Base-by-base conservation (phyloP, 441 rosid genomes). In the Hypseocharis bilobata region DNA sequence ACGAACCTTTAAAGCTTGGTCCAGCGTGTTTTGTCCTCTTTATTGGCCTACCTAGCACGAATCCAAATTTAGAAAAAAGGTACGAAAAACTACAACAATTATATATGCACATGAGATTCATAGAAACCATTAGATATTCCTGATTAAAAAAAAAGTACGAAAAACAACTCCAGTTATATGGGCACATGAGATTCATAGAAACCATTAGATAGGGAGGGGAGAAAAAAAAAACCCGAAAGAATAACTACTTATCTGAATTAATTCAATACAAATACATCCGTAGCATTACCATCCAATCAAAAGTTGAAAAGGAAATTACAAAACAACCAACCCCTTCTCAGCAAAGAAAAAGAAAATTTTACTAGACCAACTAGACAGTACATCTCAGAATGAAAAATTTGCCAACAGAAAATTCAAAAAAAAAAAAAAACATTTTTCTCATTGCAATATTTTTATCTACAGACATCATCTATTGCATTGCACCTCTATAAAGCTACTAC, bases 371-470 rank as follows among this genome's bases (percentile, higher is more conserved):
- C 34, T 45, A 54, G 19, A 59, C 52, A 60, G 52, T 65, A 66
- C 70, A 77, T 55, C 57, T 20, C 60, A 70, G 64, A 66, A 70
- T 64, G 68, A 23, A 57, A 67, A 52, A 19, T 36, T 60, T 36
- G 61, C 67, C 36, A 34, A 34, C 40, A 34, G 40, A 34, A 34
- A 34, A n/a, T n/a, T n/a, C n/a, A n/a, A n/a, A n/a, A n/a, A n/a
- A n/a, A n/a, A n/a, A n/a, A n/a, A n/a, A n/a, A n/a, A n/a, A n/a
- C n/a, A n/a, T n/a, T n/a, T n/a, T n/a, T n/a, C n/a, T n/a, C n/a
- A n/a, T n/a, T n/a, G 25, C 54, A 47, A 1, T 17, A 47, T 47
- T 19, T 75, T 71, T 76, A 75, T 81, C 78, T 78, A 78, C 77
- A 80, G n/a, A 27, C 2, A 34, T 72, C 2, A 34, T 72, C 81